These are phyloP conservation scores for Pachysandra terminalis DNA, from an alignment of 164 flowering plant species.

Conservation along the genomic window DNA sequence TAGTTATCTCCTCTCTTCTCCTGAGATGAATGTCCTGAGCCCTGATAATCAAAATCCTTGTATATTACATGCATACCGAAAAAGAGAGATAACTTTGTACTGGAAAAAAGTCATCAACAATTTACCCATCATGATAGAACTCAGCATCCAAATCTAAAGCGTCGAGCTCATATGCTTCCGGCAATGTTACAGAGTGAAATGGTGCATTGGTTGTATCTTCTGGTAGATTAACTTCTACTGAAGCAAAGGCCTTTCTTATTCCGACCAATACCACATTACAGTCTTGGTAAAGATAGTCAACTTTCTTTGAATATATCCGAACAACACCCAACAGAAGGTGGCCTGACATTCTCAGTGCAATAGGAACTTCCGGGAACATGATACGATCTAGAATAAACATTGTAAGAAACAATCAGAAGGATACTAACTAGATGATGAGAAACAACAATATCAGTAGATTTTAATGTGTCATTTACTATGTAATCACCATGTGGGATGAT, in stretches of 20 bases:
- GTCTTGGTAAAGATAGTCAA: conserved; percentile 67
- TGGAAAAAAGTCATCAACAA: background rate
- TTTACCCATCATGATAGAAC: conserved; percentile 29
- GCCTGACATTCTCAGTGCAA: conserved; percentile 81
- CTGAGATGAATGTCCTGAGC: conserved; percentile 47
- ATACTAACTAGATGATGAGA: background rate
- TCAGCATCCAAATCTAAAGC: conserved; percentile 45
- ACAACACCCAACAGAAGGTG: conserved; percentile 89
- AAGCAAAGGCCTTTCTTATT: conserved; percentile 39
- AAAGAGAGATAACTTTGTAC: background rate
- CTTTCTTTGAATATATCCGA: conserved; percentile 86
- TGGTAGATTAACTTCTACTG: conserved; percentile 46
- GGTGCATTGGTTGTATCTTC: conserved; percentile 66
- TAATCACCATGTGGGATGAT: too few species aligned
- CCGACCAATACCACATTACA: conserved; percentile 37
- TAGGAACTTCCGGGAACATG: conserved; percentile 78
- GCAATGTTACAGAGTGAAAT: conserved; percentile 68
- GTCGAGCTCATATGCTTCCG: conserved; percentile 69
- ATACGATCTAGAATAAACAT: conserved; percentile 46
- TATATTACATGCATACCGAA: background rate
- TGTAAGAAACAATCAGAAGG: background rate
- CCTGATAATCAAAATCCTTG: conserved; percentile 29
- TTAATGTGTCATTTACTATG: too few species aligned
- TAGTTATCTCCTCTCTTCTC: conserved; percentile 70
- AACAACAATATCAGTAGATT: background rate